A percentile compares a stretch with the other conserved stretches of the same genome.
Conservation (phyloP, 495 filamentous ascomycete species). For the Rhypophila decipiens region DNA sequence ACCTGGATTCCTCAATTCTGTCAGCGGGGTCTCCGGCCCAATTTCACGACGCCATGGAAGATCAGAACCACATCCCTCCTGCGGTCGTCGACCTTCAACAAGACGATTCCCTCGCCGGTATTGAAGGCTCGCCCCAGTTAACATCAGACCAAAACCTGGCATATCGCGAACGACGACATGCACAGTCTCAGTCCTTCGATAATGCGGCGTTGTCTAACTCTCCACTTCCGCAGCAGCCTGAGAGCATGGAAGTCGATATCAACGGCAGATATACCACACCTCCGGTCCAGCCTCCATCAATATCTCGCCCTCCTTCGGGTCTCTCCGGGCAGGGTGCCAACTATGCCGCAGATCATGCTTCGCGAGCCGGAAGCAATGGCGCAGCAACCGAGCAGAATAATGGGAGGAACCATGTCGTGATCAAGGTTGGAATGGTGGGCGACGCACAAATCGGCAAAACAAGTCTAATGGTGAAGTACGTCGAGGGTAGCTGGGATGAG, state of each 20-base stretch:
- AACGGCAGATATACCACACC: constrained; percentile 36
- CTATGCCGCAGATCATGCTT: constrained; percentile 23
- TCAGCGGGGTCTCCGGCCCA: constrained; percentile 43
- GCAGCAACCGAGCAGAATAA: constrained; percentile 36
- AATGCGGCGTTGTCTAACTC: constrained; percentile 23
- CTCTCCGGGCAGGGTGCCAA: constrained; percentile 37
- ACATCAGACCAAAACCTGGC: constrained; percentile 14
- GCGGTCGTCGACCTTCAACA: constrained; percentile 8
- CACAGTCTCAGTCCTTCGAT: constrained; percentile 34
- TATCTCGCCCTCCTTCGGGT: constrained; percentile 45
- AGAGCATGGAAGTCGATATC: constrained; percentile 29
- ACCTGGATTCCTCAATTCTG: constrained; percentile 44
- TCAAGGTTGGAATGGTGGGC: constrained; percentile 99
- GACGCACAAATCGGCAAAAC: constrained; percentile 99
- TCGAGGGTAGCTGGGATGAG: constrained; percentile 98
- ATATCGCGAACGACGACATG: constrained; percentile 25
- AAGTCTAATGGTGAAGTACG: constrained; percentile 98
- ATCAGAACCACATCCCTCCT: constrained; percentile 29
- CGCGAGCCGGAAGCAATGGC: constrained; percentile 29
- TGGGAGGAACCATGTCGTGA: constrained; percentile 83
- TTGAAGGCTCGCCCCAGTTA: constrained; percentile 29
- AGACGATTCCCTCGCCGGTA: constrained; percentile 34
- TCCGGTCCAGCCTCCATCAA: constrained; percentile 27
- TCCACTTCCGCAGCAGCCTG: constrained; percentile 18
- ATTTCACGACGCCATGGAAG: constrained; percentile 45